phyloP scores from a whole-genome alignment of 805 yeast species.

The Ogataea neopini region DNA sequence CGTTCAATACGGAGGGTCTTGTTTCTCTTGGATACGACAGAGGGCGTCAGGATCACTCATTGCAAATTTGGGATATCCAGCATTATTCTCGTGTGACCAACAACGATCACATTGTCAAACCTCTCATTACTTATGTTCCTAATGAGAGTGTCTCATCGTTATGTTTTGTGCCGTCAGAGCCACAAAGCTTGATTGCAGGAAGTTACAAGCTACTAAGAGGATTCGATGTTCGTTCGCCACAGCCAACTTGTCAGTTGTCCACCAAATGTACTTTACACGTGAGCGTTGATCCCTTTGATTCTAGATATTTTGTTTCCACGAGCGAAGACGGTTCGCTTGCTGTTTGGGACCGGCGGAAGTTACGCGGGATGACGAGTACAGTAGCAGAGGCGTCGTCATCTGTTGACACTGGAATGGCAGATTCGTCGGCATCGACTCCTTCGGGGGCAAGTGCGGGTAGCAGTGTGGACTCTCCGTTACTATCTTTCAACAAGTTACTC shows the following conservation, averaged over 20 bases:
- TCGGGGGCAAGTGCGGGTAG: conserved; percentile 7
- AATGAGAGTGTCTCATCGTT: conserved; percentile 76
- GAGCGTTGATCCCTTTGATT: conserved; percentile 66
- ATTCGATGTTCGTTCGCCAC: conserved; percentile 66
- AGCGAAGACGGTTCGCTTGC: conserved; percentile 85
- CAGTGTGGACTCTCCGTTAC: conserved; percentile 50
- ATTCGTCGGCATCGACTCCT: conserved; percentile 1
- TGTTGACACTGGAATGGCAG: conserved; percentile 7
- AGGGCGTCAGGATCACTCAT: conserved; percentile 70
- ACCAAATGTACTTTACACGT: conserved; percentile 72
- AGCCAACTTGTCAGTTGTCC: conserved; percentile 70
- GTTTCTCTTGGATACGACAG: conserved; percentile 81
- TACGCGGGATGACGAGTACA: conserved; percentile 27
- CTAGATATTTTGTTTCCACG: conserved; percentile 66
- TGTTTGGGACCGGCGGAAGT: conserved; percentile 75
- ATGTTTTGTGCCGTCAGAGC: conserved; percentile 61
- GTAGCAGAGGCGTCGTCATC: conserved; percentile 10
- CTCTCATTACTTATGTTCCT: conserved; percentile 58
- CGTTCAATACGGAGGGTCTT: conserved; percentile 64
- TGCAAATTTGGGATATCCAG: conserved; percentile 78
- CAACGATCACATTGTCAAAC: conserved; percentile 53
- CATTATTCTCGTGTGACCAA: conserved; percentile 51
- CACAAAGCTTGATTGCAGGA: conserved; percentile 59
- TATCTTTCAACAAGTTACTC: conserved; percentile 60
- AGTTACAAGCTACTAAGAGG: conserved; percentile 77